Base-by-base conservation (phyloP, 129 eudicot genomes). In the Apium graveolens region DNA sequence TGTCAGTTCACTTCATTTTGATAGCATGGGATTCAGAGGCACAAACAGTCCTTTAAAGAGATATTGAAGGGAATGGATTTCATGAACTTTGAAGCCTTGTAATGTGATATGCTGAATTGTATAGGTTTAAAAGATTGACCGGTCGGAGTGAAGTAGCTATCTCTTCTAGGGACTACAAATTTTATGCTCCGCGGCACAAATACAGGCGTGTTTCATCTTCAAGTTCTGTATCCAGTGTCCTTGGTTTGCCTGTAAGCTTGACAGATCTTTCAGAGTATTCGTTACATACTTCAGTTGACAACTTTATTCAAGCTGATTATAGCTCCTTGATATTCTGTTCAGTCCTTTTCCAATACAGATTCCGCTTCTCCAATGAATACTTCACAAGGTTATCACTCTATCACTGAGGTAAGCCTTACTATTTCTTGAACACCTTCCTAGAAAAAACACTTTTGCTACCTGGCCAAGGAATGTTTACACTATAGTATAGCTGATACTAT, bases 151-250 rank as follows among this genome's bases (percentile, higher is more conserved):
- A 92, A 76, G 95, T 90, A 37, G 90, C 90, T 70, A 82, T 95
- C 37, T 87, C 92, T 82, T 89, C 94, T 57, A 81, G 79, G 83
- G 97, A 95, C 88, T 95, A 92, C 84, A 95, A 95, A 80, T 95
- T 92, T 71, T 95, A 95, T 80, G 87, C 92, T 80, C 99, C 99
- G 38, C 90, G 99, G 80, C 99, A 91, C 85, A 95, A 95, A 80
- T 90, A 90, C 73, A 87, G 97, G 81, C 99, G 99, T 75, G 85
- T 86, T 46, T 83, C 85, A 45, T 83, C 85, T 39, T 82, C 92
- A 24, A 90, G 81, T 80, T 80, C 97, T 70, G 82, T 85, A 51
- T 85, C 96, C 79, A 87, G 55, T 75, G 75, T 90, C 57, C 70
- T 94, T 70, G 90, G 89, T 83, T 88, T 88, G 81, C 87, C 89